Base-by-base conservation (phyloP, 768 basidiomycete species). In the Kwoniella sp. region DNA sequence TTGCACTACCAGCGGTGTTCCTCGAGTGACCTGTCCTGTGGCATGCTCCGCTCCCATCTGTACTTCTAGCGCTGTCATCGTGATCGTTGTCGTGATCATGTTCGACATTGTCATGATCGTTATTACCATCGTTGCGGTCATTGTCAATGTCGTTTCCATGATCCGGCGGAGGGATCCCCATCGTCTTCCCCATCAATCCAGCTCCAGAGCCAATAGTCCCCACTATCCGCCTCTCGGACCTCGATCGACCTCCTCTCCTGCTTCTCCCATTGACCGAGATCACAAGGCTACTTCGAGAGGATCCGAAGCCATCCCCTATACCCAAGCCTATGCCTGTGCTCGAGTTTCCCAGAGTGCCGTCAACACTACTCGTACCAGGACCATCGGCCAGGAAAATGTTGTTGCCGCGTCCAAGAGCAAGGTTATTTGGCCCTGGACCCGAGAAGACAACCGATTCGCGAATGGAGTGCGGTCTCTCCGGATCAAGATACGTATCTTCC, bases 121-220 rank as follows among this genome's bases (percentile, higher is more conserved):
- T 20, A 20, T 45, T 17, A 17, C 20, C 20, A 20, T 45, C 15
- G 31, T 47, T 34, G 9, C 26, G n/a, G 2, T 37, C 48, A 2
- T 20, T 17, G 48, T 23, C 48, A 23, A 3, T 23, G 17, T 58
- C 22, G 23, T 25, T 9, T 31, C 31, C 4, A 17, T 12, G 17
- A 9, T 28, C 20, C 1, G 58, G 58, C 9, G 55, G 55, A 5
- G 63, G 63, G 23, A 64, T 57, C 29, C 47, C 63, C 31, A 64
- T 45, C 1, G 63, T 52, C 22, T 55, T 57, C 8, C 55, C 63
- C 7, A 55, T 64, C 47, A 64, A 53, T 41, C 63, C 63, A 50
- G 63, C 63, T 23, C 63, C 63, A 52, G 55, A 57, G 26, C 51
- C 58, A 51, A 60, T 60, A 1, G 58, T 60, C 17, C 60, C 47